A percentile compares a stretch with the other conserved stretches of the same genome.
Conservation (phyloP, 1,139 yeast genomes). For the Taiozyma sp. region DNA sequence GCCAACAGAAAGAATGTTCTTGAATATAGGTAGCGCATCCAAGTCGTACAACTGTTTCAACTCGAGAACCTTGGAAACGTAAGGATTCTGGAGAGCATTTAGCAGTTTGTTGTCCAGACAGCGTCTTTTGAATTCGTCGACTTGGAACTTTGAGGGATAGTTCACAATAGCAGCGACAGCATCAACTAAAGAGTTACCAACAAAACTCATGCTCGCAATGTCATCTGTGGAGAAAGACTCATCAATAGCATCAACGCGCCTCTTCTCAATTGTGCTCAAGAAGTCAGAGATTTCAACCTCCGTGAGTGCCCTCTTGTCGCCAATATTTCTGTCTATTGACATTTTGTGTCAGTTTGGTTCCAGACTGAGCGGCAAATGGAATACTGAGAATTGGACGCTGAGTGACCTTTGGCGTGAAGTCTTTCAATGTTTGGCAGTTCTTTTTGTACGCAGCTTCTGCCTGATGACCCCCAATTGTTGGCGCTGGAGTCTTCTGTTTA, state of each 20-base stretch:
- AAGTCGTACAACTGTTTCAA: constrained; percentile 9
- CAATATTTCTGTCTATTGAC: neutral
- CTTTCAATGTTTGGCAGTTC: too few relatives aligned
- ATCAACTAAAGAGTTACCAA: constrained; percentile 4
- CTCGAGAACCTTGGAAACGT: constrained; percentile 7
- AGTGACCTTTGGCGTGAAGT: too few relatives aligned
- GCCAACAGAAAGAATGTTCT: constrained; percentile 3
- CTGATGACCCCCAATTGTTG: too few relatives aligned
- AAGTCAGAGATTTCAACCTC: neutral
- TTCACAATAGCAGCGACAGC: constrained; percentile 6
- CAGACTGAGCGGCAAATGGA: too few relatives aligned
- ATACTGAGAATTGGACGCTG: too few relatives aligned
- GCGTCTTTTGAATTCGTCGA: constrained; percentile 7
- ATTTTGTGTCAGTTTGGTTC: neutral
- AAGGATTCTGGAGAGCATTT: constrained; percentile 8
- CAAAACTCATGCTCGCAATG: constrained; percentile 6
- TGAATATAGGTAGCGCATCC: constrained; percentile 10
- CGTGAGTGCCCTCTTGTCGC: neutral
- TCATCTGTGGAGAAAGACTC: constrained; percentile 4
- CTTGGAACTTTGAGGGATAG: constrained; percentile 9
- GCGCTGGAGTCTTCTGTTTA: too few relatives aligned
- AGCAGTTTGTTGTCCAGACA: constrained; percentile 3
- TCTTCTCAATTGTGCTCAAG: neutral
- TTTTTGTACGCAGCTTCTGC: too few relatives aligned
- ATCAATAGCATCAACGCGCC: neutral